These are phyloP conservation scores for Alternaria angustiovoidea DNA, from an alignment of 2,329 filamentous ascomycete species.

Conservation along the genomic window DNA sequence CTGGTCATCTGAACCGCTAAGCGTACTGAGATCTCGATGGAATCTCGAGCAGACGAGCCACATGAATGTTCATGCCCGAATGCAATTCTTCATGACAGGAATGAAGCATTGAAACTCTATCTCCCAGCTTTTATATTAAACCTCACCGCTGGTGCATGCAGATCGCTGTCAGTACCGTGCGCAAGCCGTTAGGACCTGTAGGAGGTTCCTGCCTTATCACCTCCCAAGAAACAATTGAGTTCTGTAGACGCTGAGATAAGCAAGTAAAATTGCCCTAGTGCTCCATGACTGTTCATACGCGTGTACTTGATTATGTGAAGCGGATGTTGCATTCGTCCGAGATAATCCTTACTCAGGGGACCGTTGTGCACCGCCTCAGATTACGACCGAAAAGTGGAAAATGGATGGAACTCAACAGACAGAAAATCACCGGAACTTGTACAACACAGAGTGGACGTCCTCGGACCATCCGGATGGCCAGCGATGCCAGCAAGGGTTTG, in stretches of 20 bases:
- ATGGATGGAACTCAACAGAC: neutral
- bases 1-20: neutral
- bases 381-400: constrained; percentile 1
- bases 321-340: neutral
- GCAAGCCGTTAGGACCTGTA: neutral
- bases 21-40: neutral
- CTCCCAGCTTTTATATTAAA: neutral
- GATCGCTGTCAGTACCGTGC: neutral
- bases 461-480: neutral
- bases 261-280: neutral
- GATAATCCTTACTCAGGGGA: neutral
- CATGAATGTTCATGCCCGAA: neutral
- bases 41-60: neutral
- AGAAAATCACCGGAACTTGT: neutral
- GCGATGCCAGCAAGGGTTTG: neutral
- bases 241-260: neutral
- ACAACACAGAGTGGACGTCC: neutral
- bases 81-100: neutral
- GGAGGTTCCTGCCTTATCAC: neutral
- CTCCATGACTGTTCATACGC: neutral
- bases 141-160: neutral
- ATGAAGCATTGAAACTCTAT: neutral
- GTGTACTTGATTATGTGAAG: neutral
- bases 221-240: neutral
- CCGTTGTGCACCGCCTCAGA: constrained; percentile 1